These are phyloP conservation scores for Rhynchosporium secalis DNA, from an alignment of 2,329 filamentous ascomycete genomes.

Conservation along the genomic window DNA sequence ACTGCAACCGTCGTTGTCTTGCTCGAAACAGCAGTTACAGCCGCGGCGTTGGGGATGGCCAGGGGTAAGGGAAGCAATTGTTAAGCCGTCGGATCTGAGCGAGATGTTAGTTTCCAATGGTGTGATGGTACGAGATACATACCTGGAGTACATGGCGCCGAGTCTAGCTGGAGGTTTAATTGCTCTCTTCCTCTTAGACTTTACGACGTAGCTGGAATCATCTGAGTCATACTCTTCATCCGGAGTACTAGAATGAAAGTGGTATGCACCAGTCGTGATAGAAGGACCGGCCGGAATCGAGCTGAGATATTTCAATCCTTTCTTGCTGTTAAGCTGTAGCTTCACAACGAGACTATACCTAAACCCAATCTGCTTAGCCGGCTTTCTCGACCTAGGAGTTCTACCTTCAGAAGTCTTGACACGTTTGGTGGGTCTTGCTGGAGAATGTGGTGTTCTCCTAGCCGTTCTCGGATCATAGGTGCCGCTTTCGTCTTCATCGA, in stretches of 20 bases:
- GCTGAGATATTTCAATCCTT: constrained; percentile 24
- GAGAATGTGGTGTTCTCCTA: background rate
- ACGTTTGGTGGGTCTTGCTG: background rate
- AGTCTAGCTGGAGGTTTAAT: constrained; percentile 10
- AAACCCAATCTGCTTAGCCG: constrained; percentile 19
- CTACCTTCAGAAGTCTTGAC: constrained; percentile 15
- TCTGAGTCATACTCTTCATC: constrained; percentile 8
- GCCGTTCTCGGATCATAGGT: constrained; percentile 33
- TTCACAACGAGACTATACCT: constrained; percentile 20
- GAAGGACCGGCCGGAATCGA: constrained; percentile 19
- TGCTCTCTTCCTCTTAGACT: constrained; percentile 10
- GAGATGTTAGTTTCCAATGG: constrained; percentile 10
- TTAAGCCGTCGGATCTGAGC: constrained; percentile 30
- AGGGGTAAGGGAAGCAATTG: constrained; percentile 24
- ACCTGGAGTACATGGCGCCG: constrained; percentile 1
- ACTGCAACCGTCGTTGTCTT: constrained; percentile 31
- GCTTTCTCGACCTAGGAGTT: constrained; percentile 8
- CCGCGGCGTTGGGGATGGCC: constrained; percentile 33
- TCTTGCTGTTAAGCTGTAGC: constrained; percentile 21
- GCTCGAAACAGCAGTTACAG: constrained; percentile 34
- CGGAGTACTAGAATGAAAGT: background rate
- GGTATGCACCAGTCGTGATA: constrained; percentile 12
- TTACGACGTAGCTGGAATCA: constrained; percentile 8
- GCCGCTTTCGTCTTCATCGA: constrained; percentile 37
- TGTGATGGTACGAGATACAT: background rate